phyloP scores from a whole-genome alignment of 768 basidiomycete species.

The Termitomyces sp. region DNA sequence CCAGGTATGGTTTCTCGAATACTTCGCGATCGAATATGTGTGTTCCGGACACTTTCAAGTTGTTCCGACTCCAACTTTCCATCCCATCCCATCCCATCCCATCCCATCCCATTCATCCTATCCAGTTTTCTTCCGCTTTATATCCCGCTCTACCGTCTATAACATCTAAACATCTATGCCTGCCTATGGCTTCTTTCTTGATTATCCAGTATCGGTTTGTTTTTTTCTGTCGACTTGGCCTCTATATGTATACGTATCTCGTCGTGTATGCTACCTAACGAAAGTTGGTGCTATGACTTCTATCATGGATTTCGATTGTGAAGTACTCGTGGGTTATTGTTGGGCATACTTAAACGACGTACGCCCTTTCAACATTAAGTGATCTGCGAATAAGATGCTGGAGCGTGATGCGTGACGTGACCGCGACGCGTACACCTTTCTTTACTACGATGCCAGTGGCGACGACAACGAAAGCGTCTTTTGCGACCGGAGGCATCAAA shows the following conservation, averaged over 20 bases:
- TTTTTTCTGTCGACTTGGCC: background rate
- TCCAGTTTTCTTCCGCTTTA: background rate
- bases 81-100: background rate
- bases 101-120: background rate
- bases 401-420: slow-evolving; percentile 17
- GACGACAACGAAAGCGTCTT: slow-evolving; percentile 32
- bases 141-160: background rate
- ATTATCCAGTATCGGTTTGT: background rate
- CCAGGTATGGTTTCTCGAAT: background rate
- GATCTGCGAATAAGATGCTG: no score
- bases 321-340: background rate
- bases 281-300: background rate
- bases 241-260: background rate
- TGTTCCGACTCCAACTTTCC: background rate
- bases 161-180: background rate
- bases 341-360: background rate
- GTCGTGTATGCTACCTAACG: background rate
- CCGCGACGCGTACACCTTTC: slow-evolving; percentile 25
- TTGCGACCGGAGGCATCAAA: slow-evolving; percentile 67
- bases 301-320: background rate
- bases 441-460: slow-evolving; percentile 31
- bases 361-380: no score
- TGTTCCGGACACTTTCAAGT: background rate
- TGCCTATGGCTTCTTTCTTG: background rate
- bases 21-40: background rate